Evolutionary conservation across 1,284 basidiomycete genomes (phyloP).

Genomic region (Apiotrichum brassicae): DNA sequence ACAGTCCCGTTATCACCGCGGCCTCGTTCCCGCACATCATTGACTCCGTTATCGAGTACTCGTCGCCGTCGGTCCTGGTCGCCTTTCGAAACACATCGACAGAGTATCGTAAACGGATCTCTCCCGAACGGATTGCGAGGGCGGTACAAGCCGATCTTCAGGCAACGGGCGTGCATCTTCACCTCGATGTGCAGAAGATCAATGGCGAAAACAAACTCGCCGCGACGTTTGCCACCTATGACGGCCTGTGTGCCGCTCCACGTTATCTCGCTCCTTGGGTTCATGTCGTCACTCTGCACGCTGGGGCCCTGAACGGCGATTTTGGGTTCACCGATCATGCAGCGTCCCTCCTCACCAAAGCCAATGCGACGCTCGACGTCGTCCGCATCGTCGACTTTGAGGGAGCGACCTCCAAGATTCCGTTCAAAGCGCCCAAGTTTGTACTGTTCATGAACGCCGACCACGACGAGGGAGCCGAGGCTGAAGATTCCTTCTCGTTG

Average conservation of each 20-base stretch:
- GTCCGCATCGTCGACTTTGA: constrained; percentile 1
- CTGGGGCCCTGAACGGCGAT: constrained; percentile 5
- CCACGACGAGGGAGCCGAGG: neutral
- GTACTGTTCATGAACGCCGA: neutral
- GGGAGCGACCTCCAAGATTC: neutral
- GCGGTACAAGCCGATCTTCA: neutral
- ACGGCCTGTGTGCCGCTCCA: neutral
- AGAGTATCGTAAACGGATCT: neutral
- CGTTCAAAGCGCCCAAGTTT: constrained; percentile 1
- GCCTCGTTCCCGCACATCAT: neutral
- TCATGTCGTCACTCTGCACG: neutral
- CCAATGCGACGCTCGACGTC: neutral
- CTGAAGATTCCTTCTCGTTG: neutral
- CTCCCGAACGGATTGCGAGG: neutral
- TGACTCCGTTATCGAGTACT: neutral
- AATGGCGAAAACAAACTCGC: neutral
- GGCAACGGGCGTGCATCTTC: neutral
- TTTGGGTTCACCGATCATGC: constrained; percentile 6
- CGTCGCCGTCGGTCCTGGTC: neutral
- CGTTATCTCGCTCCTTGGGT: neutral
- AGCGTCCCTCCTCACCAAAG: neutral
- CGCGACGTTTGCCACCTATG: neutral
- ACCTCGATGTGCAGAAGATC: neutral
- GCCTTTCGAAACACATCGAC: neutral
- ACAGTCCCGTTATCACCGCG: no score